Evolutionary conservation across 768 basidiomycete genomes (phyloP).

Genomic region (Favolaschia claudopus): DNA sequence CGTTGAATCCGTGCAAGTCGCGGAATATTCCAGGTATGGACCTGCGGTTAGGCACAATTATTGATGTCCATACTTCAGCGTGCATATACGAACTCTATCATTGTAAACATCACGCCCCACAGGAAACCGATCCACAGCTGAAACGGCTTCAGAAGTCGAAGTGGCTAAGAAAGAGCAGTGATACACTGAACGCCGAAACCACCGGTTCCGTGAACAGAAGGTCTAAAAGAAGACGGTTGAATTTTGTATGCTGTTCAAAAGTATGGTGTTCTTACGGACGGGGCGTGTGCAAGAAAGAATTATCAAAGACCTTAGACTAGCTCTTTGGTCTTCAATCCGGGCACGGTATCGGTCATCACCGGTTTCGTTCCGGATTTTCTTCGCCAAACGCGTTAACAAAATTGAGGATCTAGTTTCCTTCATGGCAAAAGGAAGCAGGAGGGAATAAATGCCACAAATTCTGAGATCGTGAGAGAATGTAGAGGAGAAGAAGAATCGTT

Average conservation of each 20-base stretch:
- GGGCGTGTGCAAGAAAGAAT: slow-evolving; percentile 76
- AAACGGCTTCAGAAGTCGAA: background rate
- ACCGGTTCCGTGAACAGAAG: slow-evolving; percentile 77
- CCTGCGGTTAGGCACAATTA: no score
- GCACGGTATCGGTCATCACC: slow-evolving; percentile 70
- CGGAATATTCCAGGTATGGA: slow-evolving; percentile 59
- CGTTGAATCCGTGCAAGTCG: slow-evolving; percentile 56
- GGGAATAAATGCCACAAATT: slow-evolving; percentile 56
- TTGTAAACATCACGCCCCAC: slow-evolving; percentile 78
- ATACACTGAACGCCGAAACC: slow-evolving; percentile 76
- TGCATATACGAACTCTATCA: slow-evolving; percentile 59
- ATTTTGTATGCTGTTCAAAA: background rate
- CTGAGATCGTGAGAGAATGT: slow-evolving; percentile 40
- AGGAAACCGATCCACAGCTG: slow-evolving; percentile 78
- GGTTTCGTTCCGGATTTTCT: slow-evolving; percentile 66
- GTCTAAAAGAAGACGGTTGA: slow-evolving; percentile 43
- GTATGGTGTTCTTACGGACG: slow-evolving; percentile 57
- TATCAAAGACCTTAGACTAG: slow-evolving; percentile 62
- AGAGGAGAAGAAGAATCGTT: background rate
- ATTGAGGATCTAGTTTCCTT: slow-evolving; percentile 79
- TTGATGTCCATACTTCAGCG: no score
- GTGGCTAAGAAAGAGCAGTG: slow-evolving; percentile 40
- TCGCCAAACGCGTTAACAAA: slow-evolving; percentile 71
- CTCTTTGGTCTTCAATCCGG: slow-evolving; percentile 65
- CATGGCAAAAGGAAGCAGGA: slow-evolving; percentile 62